phyloP scores from a whole-genome alignment of 2,329 filamentous ascomycete genomes.

The Rutstroemia sydowiana region DNA sequence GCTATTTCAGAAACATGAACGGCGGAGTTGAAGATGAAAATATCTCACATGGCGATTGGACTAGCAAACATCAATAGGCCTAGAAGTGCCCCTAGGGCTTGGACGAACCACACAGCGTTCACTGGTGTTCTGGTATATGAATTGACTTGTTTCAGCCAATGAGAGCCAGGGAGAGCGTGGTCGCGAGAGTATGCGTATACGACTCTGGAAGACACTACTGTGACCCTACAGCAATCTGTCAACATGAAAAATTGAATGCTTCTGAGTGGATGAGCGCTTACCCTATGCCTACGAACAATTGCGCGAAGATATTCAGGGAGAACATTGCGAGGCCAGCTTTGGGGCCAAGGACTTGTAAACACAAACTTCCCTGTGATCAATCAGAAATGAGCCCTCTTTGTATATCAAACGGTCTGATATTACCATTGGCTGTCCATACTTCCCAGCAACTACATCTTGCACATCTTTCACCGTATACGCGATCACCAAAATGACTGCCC shows the following conservation, averaged over 20 bases:
- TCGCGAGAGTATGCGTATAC: conserved; percentile 69
- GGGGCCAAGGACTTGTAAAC: conserved; percentile 56
- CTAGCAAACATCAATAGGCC: conserved; percentile 61
- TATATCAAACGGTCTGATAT: too few species aligned
- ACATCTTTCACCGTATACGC: conserved; percentile 66
- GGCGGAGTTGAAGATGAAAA: too few species aligned
- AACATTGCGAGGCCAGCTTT: conserved; percentile 56
- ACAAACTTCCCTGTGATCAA: conserved; percentile 37
- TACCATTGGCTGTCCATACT: conserved; percentile 63
- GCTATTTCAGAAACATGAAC: too few species aligned
- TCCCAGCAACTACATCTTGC: conserved; percentile 47
- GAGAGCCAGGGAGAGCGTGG: conserved; percentile 57
- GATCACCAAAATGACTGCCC: conserved; percentile 55
- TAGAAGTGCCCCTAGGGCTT: conserved; percentile 49
- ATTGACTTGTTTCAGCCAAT: conserved; percentile 54
- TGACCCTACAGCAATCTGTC: conserved; percentile 32
- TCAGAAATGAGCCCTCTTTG: conserved; percentile 21
- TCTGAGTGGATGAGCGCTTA: conserved; percentile 24
- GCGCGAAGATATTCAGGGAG: conserved; percentile 58
- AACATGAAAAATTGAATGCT: too few species aligned
- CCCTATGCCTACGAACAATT: conserved; percentile 66
- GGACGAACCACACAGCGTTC: conserved; percentile 64
- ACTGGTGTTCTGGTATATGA: conserved; percentile 55
- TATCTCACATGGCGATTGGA: conserved; percentile 41
- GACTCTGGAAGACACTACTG: conserved; percentile 58